phyloP scores from a whole-genome alignment of 805 yeast species.

The Hanseniaspora occidentalis region DNA sequence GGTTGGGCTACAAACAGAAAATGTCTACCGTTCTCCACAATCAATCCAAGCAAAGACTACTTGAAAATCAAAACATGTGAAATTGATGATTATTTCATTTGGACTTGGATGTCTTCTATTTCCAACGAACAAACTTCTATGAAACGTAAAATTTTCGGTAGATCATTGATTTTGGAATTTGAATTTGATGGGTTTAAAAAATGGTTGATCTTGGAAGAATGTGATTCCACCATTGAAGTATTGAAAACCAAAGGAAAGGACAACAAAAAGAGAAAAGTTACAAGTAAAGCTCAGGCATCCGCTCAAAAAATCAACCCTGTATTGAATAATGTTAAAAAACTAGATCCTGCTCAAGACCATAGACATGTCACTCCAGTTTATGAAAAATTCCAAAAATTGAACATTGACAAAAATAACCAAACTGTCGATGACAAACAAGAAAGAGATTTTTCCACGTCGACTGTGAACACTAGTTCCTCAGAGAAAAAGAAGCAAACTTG shows the following conservation, averaged over 20 bases:
- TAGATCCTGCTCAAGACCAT: conserved; percentile 5
- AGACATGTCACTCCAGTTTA: conserved; percentile 15
- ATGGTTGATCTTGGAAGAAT: conserved; percentile 69
- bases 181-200: conserved; percentile 64
- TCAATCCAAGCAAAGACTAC: conserved; percentile 16
- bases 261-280: conserved; percentile 4
- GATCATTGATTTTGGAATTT: conserved; percentile 71
- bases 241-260: conserved; percentile 8
- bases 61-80: conserved; percentile 44
- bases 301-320: not conserved
- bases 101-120: conserved; percentile 80
- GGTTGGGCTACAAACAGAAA: conserved; percentile 28
- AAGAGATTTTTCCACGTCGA: not conserved
- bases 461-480: not conserved
- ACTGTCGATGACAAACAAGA: not conserved
- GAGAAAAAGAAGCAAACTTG: not conserved
- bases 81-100: conserved; percentile 76
- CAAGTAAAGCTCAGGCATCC: not conserved
- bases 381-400: conserved; percentile 15
- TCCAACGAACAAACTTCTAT: conserved; percentile 59
- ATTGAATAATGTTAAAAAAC: not conserved
- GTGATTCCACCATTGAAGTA: conserved; percentile 28
- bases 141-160: conserved; percentile 62
- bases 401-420: not conserved
- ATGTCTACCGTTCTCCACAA: conserved; percentile 13